Evolutionary conservation across 2,329 filamentous ascomycete species (phyloP).

Genomic region (Botrytis hyacinthi): DNA sequence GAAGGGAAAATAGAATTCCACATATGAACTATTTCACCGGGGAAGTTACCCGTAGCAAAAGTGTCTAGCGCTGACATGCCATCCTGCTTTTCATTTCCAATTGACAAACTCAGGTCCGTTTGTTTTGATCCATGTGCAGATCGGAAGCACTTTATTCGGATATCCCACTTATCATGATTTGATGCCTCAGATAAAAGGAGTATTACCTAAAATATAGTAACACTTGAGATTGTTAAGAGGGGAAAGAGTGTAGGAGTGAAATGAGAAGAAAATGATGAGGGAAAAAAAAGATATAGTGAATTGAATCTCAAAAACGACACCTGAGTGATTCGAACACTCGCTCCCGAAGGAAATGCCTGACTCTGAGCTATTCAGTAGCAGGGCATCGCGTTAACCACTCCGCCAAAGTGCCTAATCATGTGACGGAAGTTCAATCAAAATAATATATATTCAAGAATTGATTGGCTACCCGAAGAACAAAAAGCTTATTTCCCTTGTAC

Average conservation of each 20-base stretch:
- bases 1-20: neutral
- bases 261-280: neutral
- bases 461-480: too few relatives aligned
- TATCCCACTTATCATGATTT: neutral
- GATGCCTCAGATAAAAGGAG: neutral
- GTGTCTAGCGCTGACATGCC: neutral
- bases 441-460: fast-evolving
- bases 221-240: neutral
- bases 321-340: slow-evolving; percentile 17
- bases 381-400: slow-evolving; percentile 18
- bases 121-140: neutral
- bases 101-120: neutral
- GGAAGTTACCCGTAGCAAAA: neutral
- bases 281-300: too few relatives aligned
- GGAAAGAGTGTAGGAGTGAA: neutral
- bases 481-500: neutral
- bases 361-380: neutral
- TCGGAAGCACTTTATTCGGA: neutral
- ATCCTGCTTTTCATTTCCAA: neutral
- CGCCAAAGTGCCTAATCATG: slow-evolving; percentile 15
- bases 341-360: slow-evolving; percentile 16
- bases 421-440: fast-evolving
- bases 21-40: neutral
- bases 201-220: neutral
- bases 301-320: neutral